Evolutionary conservation across 768 basidiomycete species (phyloP).

Genomic region (Suillus discolor): DNA sequence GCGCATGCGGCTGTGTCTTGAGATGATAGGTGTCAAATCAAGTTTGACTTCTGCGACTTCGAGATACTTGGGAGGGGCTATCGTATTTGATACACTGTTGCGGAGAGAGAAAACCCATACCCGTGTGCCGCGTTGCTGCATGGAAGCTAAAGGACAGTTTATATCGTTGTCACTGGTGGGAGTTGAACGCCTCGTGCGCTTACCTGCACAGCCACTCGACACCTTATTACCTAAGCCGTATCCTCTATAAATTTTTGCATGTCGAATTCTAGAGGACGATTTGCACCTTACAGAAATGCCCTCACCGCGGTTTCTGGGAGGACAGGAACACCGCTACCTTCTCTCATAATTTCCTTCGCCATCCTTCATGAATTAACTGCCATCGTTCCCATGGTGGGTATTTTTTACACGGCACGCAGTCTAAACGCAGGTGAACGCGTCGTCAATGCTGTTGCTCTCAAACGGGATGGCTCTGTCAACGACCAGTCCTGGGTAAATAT

Average conservation of each 20-base stretch:
- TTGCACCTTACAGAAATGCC: constrained; percentile 52
- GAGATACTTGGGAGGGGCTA: constrained; percentile 55
- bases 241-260: constrained; percentile 7
- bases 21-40: constrained; percentile 70
- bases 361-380: constrained; percentile 88
- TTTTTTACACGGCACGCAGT: constrained; percentile 71
- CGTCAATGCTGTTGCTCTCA: constrained; percentile 42
- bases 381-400: constrained; percentile 67
- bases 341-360: constrained; percentile 72
- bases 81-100: neutral
- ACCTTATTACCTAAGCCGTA: neutral
- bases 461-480: constrained; percentile 21
- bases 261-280: constrained; percentile 31
- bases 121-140: too few relatives aligned
- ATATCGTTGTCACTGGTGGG: too few relatives aligned
- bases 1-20: too few relatives aligned
- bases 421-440: constrained; percentile 71
- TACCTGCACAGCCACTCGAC: neutral
- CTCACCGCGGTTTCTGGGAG: constrained; percentile 63
- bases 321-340: constrained; percentile 76
- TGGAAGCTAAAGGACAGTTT: too few relatives aligned
- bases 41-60: constrained; percentile 74
- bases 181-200: too few relatives aligned
- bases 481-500: constrained; percentile 41
- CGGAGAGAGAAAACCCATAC: neutral